phyloP scores from a whole-genome alignment of 164 flowering plant genomes.

The Annona cherimola region DNA sequence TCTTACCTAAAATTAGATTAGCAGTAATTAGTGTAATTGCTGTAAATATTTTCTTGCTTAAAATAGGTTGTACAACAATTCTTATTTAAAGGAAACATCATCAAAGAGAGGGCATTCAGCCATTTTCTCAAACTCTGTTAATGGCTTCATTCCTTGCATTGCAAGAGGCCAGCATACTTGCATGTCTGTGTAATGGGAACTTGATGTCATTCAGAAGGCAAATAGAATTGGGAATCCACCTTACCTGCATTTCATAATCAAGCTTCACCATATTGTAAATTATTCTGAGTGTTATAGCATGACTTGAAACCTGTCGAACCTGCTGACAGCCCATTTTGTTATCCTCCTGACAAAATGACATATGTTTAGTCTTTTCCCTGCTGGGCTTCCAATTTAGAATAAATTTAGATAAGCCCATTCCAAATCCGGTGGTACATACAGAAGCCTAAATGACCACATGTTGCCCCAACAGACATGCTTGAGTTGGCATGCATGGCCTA shows the following conservation, averaged over 20 bases:
- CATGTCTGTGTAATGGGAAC: neutral
- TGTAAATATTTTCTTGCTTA: too few relatives aligned
- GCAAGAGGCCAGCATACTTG: neutral
- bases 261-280: conserved; percentile 63
- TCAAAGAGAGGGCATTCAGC: too few relatives aligned
- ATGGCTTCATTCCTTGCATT: neutral
- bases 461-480: too few relatives aligned
- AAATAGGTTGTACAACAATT: too few relatives aligned
- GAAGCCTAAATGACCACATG: neutral
- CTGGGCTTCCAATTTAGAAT: too few relatives aligned
- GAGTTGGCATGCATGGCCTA: too few relatives aligned
- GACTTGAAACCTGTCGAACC: conserved; percentile 32
- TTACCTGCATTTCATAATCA: conserved; percentile 77
- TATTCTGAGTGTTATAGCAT: conserved; percentile 44
- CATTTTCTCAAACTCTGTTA: too few relatives aligned
- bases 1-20: too few relatives aligned
- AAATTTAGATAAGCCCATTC: too few relatives aligned
- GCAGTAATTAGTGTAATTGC: too few relatives aligned
- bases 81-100: too few relatives aligned
- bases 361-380: neutral
- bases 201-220: neutral
- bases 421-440: neutral
- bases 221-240: neutral
- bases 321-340: conserved; percentile 11
- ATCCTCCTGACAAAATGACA: conserved; percentile 26